These are phyloP conservation scores for Cyanophora paradoxa DNA, from an alignment of 78 protist genomes.

Conservation along the genomic window DNA sequence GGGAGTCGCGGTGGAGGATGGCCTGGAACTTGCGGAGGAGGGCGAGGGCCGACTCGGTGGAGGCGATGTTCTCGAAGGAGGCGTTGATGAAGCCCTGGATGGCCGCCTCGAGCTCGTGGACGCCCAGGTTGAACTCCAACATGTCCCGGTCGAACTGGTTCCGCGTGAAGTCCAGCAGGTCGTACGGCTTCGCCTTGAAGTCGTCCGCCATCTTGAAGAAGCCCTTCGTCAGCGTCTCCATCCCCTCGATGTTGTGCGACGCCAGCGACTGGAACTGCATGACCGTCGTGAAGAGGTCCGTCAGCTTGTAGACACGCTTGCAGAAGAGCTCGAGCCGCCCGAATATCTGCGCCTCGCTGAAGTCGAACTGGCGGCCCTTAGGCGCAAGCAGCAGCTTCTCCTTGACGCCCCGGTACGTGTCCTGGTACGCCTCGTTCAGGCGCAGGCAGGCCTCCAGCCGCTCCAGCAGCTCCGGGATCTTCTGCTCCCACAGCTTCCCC, in stretches of 20 bases:
- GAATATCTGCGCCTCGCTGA: conserved; percentile 51
- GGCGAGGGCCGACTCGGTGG: conserved; percentile 18
- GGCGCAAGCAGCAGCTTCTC: conserved; percentile 27
- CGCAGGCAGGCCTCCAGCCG: conserved; percentile 2
- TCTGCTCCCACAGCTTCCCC: conserved; percentile 21
- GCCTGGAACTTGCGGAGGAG: conserved; percentile 29
- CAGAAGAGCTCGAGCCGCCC: conserved; percentile 53
- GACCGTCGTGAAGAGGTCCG: conserved; percentile 38
- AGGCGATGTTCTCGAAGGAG: conserved; percentile 14
- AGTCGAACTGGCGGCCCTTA: conserved; percentile 36
- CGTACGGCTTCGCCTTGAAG: conserved; percentile 21
- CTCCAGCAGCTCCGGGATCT: background rate
- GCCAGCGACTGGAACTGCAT: conserved; percentile 35
- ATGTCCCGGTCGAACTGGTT: conserved; percentile 57
- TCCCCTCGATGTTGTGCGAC: conserved; percentile 1
- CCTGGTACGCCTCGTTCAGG: conserved; percentile 37
- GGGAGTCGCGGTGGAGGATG: conserved; percentile 19
- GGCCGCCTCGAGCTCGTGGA: conserved; percentile 12
- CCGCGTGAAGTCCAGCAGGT: conserved; percentile 24
- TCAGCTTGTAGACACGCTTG: conserved; percentile 35
- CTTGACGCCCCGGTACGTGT: conserved; percentile 9
- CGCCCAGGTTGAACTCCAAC: conserved; percentile 23
- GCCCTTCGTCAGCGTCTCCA: background rate
- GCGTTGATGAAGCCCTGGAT: conserved; percentile 17
- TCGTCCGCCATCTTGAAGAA: background rate